These are phyloP conservation scores for Helminthosporium solani DNA, from an alignment of 2,329 filamentous ascomycete genomes.

Conservation along the genomic window DNA sequence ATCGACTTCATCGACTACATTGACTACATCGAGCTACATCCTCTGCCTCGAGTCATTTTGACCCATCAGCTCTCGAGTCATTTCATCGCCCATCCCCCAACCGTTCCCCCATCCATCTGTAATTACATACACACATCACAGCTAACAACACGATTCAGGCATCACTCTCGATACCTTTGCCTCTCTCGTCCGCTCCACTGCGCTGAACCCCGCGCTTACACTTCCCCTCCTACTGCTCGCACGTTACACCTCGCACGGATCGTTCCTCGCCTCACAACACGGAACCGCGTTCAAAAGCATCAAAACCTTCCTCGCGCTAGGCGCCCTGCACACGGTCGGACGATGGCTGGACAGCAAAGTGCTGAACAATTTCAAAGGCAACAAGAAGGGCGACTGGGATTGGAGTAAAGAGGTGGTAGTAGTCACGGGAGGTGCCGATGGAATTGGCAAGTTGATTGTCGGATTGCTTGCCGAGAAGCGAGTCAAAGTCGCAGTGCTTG, in stretches of 20 bases:
- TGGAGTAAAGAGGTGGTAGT: constrained; percentile 71
- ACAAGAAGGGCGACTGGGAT: constrained; percentile 54
- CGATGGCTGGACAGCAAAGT: constrained; percentile 54
- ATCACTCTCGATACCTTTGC: constrained; percentile 58
- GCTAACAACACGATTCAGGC: constrained; percentile 18
- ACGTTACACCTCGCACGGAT: constrained; percentile 63
- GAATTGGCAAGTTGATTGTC: constrained; percentile 69
- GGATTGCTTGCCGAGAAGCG: constrained; percentile 63
- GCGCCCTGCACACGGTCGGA: constrained; percentile 53
- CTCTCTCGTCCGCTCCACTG: constrained; percentile 59
- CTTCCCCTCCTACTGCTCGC: constrained; percentile 64
- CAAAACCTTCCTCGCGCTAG: constrained; percentile 55
- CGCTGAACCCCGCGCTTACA: constrained; percentile 64
- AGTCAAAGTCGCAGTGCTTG: constrained; percentile 69
- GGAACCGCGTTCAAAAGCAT: constrained; percentile 58
- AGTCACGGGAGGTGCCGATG: constrained; percentile 72
- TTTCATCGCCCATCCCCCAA: no score
- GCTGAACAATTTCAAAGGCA: constrained; percentile 51
- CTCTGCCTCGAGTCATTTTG: no score
- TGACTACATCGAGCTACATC: no score
- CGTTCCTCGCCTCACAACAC: constrained; percentile 50
- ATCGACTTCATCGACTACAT: no score
- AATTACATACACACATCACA: neutral
- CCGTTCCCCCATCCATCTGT: no score
- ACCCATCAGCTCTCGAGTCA: no score